Conservation (phyloP, 805 yeast genomes). For the Metschnikowia proteae region DNA sequence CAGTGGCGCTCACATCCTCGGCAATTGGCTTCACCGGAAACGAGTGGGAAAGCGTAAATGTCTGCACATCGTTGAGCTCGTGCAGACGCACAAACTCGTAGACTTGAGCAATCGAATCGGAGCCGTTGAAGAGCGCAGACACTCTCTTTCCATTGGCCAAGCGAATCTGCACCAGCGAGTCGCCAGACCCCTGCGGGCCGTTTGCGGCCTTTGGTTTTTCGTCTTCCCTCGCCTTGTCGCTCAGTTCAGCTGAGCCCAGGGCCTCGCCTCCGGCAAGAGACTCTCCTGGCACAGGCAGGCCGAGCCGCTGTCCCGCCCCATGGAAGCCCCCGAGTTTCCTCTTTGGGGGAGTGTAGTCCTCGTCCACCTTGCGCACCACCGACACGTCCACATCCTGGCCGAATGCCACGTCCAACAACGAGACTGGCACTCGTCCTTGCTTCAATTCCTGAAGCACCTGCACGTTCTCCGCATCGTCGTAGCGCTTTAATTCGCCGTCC, state of each 20-base stretch:
- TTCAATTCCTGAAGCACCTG: slow-evolving; percentile 74
- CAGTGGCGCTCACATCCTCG: slow-evolving; percentile 46
- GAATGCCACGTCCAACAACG: slow-evolving; percentile 72
- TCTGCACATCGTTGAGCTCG: slow-evolving; percentile 40
- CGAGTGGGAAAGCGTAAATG: slow-evolving; percentile 67
- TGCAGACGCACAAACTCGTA: slow-evolving; percentile 61
- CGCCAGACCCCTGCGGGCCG: slow-evolving; percentile 44
- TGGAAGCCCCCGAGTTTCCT: slow-evolving; percentile 58
- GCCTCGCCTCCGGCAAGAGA: slow-evolving; percentile 1
- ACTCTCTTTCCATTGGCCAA: slow-evolving; percentile 76
- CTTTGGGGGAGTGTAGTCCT: slow-evolving; percentile 73
- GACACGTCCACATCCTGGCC: slow-evolving; percentile 94
- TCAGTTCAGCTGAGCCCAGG: slow-evolving; percentile 2
- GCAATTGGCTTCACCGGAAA: slow-evolving; percentile 78
- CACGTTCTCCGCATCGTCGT: slow-evolving; percentile 89
- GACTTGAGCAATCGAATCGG: slow-evolving; percentile 60
- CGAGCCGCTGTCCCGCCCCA: slow-evolving; percentile 82
- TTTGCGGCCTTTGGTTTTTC: background rate
- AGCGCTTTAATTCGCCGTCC: slow-evolving; percentile 79
- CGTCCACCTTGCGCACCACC: slow-evolving; percentile 76
- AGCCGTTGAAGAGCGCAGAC: slow-evolving; percentile 58
- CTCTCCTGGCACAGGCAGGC: slow-evolving; percentile 85
- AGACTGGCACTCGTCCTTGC: slow-evolving; percentile 87
- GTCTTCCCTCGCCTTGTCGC: slow-evolving; percentile 16
- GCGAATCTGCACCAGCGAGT: slow-evolving; percentile 74